phyloP scores from a whole-genome alignment of 495 filamentous ascomycete genomes.

The Coniosporium apollinis region DNA sequence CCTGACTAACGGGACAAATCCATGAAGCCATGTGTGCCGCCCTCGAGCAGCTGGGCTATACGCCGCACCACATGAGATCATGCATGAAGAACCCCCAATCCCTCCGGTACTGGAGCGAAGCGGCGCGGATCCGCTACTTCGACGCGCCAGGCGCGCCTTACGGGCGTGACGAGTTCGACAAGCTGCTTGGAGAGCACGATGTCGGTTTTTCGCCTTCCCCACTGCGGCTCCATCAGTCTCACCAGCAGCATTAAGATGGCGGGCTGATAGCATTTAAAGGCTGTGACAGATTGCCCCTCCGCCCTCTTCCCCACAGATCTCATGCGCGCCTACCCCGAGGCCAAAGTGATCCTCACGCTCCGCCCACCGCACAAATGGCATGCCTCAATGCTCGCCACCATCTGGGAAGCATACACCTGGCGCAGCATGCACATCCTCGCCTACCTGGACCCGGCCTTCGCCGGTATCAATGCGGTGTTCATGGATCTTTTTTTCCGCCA shows the following conservation, averaged over 20 bases:
- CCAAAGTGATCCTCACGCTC: slow-evolving; percentile 28
- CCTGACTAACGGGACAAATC: no score
- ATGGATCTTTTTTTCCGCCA: slow-evolving; percentile 3
- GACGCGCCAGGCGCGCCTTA: slow-evolving; percentile 2
- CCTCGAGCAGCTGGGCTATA: slow-evolving; percentile 11
- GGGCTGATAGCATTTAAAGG: no score
- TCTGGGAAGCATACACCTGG: slow-evolving; percentile 6
- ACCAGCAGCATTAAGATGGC: no score
- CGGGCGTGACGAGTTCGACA: slow-evolving; percentile 27
- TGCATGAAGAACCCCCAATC: slow-evolving; percentile 1
- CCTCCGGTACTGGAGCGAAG: slow-evolving; percentile 5
- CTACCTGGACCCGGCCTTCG: slow-evolving; percentile 2
- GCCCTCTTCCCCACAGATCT: slow-evolving; percentile 25
- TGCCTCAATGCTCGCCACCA: slow-evolving; percentile 2
- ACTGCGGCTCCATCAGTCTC: no score
- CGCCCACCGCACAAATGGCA: slow-evolving; percentile 28
- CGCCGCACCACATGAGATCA: slow-evolving; percentile 5
- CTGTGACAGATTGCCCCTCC: slow-evolving; percentile 24
- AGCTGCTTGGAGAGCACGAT: slow-evolving; percentile 25
- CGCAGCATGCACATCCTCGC: no score
- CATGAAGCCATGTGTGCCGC: slow-evolving; percentile 6
- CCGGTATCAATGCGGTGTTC: slow-evolving; percentile 1
- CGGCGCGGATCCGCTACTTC: slow-evolving; percentile 1
- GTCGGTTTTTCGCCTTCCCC: no score
- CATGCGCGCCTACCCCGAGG: slow-evolving; percentile 30